Conservation (phyloP, 345 rosid genomes). For the Erodium maritimum region DNA sequence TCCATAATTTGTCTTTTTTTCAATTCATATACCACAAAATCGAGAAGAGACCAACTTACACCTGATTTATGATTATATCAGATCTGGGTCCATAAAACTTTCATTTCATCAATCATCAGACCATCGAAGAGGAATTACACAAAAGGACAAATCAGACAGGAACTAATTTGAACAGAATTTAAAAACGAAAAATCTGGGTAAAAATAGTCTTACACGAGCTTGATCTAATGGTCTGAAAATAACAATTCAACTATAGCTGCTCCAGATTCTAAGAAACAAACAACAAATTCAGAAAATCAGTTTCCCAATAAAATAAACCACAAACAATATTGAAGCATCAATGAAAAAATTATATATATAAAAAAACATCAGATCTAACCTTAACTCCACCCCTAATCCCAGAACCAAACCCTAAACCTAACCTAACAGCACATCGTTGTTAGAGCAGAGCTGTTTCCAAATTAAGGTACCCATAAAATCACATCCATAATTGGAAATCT, state of each 20-base stretch:
- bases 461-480: constrained; percentile 18
- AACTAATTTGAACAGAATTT: not conserved
- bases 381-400: not conserved
- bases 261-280: constrained; percentile 10
- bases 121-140: constrained; percentile 1
- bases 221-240: constrained; percentile 24
- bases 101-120: not conserved
- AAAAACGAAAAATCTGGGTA: not conserved
- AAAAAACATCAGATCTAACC: constrained; percentile 29
- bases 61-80: not conserved
- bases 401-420: constrained; percentile 15
- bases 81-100: not conserved
- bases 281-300: constrained; percentile 5
- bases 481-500: constrained; percentile 17
- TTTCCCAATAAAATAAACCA: constrained; percentile 3
- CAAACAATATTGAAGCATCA: constrained; percentile 15
- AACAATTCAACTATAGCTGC: constrained; percentile 23
- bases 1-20: no score
- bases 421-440: constrained; percentile 12
- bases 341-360: not conserved
- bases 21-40: not conserved
- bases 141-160: constrained; percentile 8
- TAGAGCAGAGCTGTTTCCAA: constrained; percentile 9
- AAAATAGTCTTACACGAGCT: constrained; percentile 22
- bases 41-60: not conserved